Evolutionary conservation across 2,329 filamentous ascomycete genomes (phyloP), one percentile per base, ranked within the genome.

Genomic region (Apiospora sp.): DNA sequence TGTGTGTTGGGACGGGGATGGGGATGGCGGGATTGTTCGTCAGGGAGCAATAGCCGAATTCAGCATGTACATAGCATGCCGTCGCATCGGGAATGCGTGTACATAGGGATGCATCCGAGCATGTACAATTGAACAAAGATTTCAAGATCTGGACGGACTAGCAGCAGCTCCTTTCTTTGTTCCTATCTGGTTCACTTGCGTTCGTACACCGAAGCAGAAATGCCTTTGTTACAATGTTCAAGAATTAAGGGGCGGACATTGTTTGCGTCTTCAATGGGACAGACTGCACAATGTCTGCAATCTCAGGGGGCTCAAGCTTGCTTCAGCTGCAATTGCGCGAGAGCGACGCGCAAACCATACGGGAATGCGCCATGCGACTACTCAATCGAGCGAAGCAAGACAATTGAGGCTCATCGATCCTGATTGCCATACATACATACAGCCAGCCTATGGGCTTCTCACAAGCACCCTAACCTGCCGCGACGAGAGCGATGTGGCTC

Each of bases 1-100:
- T 98, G 94, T 98, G 95, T 82, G 90, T 95, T 73, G 93, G 93
- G 22, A 94, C 93, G 0, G 92, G 92, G n/a, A 94, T 94, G 91
- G 92, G 92, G 22, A 93, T 93, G 89, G 91, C 91, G 3, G 90
- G 89, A 37, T 81, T 92, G 82, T 91, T 92, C 82, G 89, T 92
- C 69, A 84, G 89, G 76, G 91, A 93, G 82, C 92, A 86, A 37
- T 61, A 34, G 34, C 22, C 58, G 58, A 10, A 64, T 41, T n/a
- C 34, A 19, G 58, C 13, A 10, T 41, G 34, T 64, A 61, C 30
- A n/a, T 61, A 37, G 54, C 30, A 22, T 61, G 19, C 30, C 16
- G 30, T n/a, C 8, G 54, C 30, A 10, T n/a, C 30, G 22, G 37
- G 30, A 61, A 61, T 61, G 49, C n/a, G 19, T 61, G 30, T 37